phyloP scores from a whole-genome alignment of 441 rosid species.

The Erodium texanum region DNA sequence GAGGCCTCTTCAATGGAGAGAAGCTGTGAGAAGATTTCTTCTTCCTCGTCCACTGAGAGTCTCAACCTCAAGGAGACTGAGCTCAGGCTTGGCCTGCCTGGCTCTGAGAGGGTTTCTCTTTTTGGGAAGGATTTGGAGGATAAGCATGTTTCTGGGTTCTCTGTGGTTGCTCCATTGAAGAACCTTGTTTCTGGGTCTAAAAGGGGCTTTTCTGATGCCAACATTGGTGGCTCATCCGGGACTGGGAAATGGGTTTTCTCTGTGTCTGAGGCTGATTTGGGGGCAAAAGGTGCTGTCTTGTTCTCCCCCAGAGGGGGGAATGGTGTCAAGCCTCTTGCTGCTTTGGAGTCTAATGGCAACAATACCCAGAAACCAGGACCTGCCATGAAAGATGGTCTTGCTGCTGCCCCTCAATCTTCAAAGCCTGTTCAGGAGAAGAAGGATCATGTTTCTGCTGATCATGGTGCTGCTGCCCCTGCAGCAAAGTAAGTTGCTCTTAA shows the following conservation, averaged over 20 bases:
- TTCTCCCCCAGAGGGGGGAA: slow-evolving; percentile 33
- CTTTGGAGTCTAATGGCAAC: slow-evolving; percentile 21
- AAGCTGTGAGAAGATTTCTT: too few relatives aligned
- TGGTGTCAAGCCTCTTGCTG: background rate
- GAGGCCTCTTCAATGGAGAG: too few relatives aligned
- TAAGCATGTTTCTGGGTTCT: slow-evolving; percentile 19
- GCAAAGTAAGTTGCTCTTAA: slow-evolving; percentile 35
- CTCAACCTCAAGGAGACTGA: slow-evolving; percentile 49
- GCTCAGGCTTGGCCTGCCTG: slow-evolving; percentile 60
- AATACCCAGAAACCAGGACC: slow-evolving; percentile 26
- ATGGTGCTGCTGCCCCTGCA: slow-evolving; percentile 34
- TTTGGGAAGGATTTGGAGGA: slow-evolving; percentile 45
- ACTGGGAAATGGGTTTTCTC: slow-evolving; percentile 38
- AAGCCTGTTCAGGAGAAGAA: slow-evolving; percentile 34
- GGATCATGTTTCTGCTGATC: slow-evolving; percentile 32
- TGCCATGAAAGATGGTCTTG: slow-evolving; percentile 17
- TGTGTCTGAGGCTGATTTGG: slow-evolving; percentile 35
- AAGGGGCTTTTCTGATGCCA: slow-evolving; percentile 51
- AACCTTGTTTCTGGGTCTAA: slow-evolving; percentile 42
- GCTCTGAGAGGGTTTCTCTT: slow-evolving; percentile 37
- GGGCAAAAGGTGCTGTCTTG: slow-evolving; percentile 32
- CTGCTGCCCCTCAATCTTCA: slow-evolving; percentile 27
- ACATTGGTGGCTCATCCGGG: slow-evolving; percentile 29
- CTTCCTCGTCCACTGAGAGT: background rate
- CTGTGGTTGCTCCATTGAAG: slow-evolving; percentile 30